phyloP scores from a whole-genome alignment of 108 stramenopile genomes.

The Fistulifera pelliculosa region DNA sequence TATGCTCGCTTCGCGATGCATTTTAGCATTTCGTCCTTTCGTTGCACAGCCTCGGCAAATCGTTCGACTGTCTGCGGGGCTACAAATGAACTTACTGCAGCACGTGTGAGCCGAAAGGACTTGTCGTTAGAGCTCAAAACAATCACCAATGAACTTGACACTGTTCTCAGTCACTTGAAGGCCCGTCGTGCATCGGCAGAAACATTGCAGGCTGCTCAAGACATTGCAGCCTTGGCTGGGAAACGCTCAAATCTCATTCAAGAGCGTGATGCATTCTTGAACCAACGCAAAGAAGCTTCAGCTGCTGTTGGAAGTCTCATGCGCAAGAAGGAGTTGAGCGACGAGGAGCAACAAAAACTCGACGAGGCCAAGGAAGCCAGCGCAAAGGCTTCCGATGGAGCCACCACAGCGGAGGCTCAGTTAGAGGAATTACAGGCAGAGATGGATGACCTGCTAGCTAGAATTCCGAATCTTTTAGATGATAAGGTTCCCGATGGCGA shows the following conservation, averaged over 20 bases:
- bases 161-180: slow-evolving; percentile 67
- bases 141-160: slow-evolving; percentile 43
- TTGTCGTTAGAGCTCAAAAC: slow-evolving; percentile 54
- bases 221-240: slow-evolving; percentile 36
- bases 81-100: too few species aligned
- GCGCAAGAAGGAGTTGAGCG: slow-evolving; percentile 18
- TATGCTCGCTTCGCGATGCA: too few species aligned
- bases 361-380: slow-evolving; percentile 51
- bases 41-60: too few species aligned
- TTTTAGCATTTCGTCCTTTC: too few species aligned
- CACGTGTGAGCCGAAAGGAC: slow-evolving; percentile 37
- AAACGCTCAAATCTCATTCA: slow-evolving; percentile 59
- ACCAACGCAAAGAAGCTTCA: slow-evolving; percentile 62
- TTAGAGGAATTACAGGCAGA: slow-evolving; percentile 61
- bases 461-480: slow-evolving; percentile 90
- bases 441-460: slow-evolving; percentile 61
- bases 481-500: slow-evolving; percentile 83
- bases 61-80: too few species aligned
- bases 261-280: slow-evolving; percentile 58
- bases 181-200: slow-evolving; percentile 69
- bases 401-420: slow-evolving; percentile 34
- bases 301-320: slow-evolving; percentile 66
- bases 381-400: slow-evolving; percentile 43
- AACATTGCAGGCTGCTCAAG: slow-evolving; percentile 49
- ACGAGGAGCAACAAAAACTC: slow-evolving; percentile 11